Percentiles rank a stretch among this genome's conserved stretches.
These are phyloP conservation scores for Linanthus parryae DNA, from an alignment of 148 eudicot genomes.

Conservation along the genomic window DNA sequence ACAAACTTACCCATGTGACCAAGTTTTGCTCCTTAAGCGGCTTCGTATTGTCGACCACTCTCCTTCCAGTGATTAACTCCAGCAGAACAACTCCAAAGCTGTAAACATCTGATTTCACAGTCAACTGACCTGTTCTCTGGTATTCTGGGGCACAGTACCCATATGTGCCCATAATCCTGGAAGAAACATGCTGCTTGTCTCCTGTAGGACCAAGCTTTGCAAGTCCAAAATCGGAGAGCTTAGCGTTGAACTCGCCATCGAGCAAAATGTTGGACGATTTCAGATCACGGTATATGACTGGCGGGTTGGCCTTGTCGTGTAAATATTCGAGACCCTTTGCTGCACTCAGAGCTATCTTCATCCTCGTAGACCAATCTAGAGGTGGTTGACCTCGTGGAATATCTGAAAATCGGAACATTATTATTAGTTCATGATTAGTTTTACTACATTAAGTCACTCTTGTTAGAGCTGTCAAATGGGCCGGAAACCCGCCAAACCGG, in stretches of 20 bases:
- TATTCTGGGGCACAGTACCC: conserved; percentile 66
- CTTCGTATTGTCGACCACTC: conserved; percentile 47
- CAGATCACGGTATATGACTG: conserved; percentile 48
- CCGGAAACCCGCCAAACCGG: no score
- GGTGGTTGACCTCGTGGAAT: conserved; percentile 17
- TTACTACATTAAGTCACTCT: no score
- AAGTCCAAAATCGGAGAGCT: conserved; percentile 52
- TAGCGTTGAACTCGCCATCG: conserved; percentile 40
- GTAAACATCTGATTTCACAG: conserved; percentile 57
- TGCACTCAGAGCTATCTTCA: conserved; percentile 57
- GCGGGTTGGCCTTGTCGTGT: conserved; percentile 50
- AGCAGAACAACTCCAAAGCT: conserved; percentile 60
- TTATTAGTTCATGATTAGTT: no score
- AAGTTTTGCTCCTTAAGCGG: conserved; percentile 53
- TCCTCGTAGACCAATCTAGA: conserved; percentile 56
- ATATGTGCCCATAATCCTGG: conserved; percentile 58
- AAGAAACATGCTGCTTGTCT: conserved; percentile 27
- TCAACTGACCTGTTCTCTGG: conserved; percentile 44
- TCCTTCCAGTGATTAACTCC: conserved; percentile 57
- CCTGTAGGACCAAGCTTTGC: conserved; percentile 49
- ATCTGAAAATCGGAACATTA: conserved; percentile 2
- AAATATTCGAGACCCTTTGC: conserved; percentile 59
- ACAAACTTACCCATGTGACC: conserved; percentile 42
- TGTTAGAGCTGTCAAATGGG: no score
- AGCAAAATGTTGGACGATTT: conserved; percentile 54